Evolutionary conservation across 441 rosid species (phyloP).

Genomic region (Macaranga tanarius): DNA sequence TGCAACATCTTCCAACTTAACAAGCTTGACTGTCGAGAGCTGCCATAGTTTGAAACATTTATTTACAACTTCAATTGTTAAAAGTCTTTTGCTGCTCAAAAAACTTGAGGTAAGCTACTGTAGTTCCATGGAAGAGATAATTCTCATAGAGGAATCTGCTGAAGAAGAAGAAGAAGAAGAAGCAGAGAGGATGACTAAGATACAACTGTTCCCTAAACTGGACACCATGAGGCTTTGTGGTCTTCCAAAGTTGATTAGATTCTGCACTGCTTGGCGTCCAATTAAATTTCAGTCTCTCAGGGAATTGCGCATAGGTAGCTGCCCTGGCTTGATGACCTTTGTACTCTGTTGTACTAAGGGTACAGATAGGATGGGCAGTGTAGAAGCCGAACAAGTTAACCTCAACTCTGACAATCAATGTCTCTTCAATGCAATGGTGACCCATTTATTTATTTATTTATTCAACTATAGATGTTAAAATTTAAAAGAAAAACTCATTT

Average conservation of each 20-base stretch:
- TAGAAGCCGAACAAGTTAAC: neutral
- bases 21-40: no score
- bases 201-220: no score
- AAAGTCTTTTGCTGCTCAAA: constrained; percentile 20
- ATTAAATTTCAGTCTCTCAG: constrained; percentile 12
- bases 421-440: constrained; percentile 13
- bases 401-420: neutral
- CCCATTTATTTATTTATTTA: no score
- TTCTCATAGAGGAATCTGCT: neutral
- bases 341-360: neutral
- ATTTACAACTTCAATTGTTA: no score
- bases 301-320: neutral
- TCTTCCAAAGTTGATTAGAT: constrained; percentile 9
- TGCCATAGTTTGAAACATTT: no score
- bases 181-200: neutral
- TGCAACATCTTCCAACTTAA: no score
- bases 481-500: neutral
- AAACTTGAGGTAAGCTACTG: constrained; percentile 13
- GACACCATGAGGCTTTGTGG: neutral
- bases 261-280: constrained; percentile 3
- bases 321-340: constrained; percentile 1
- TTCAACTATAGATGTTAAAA: neutral
- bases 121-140: constrained; percentile 6
- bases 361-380: neutral
- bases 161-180: no score